Percentiles rank a stretch among this genome's conserved stretches.
Conservation (phyloP, 1,139 yeast genomes). For the Yamadazyma friedrichii region DNA sequence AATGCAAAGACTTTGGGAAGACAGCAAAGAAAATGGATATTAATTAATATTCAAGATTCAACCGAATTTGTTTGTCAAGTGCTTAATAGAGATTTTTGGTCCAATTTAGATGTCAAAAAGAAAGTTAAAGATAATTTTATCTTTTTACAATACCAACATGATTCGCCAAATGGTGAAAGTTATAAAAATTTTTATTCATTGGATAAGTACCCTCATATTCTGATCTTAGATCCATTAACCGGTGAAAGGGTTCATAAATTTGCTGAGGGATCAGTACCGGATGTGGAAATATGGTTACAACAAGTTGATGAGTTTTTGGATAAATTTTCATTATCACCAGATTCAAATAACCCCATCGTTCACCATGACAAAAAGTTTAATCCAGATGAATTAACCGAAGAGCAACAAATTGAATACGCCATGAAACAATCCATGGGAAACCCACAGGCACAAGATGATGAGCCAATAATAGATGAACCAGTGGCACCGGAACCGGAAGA, state of each 20-base stretch:
- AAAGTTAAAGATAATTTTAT: slow-evolving; percentile 67
- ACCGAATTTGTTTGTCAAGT: slow-evolving; percentile 87
- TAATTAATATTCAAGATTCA: slow-evolving; percentile 83
- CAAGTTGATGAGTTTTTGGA: slow-evolving; percentile 60
- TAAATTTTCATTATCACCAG: slow-evolving; percentile 65
- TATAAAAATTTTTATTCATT: slow-evolving; percentile 71
- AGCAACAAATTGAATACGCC: slow-evolving; percentile 81
- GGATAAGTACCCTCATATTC: slow-evolving; percentile 77
- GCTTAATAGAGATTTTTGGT: slow-evolving; percentile 92
- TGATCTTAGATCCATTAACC: slow-evolving; percentile 91
- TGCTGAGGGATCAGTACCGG: slow-evolving; percentile 61
- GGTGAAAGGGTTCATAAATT: slow-evolving; percentile 84
- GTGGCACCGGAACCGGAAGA: slow-evolving; percentile 2
- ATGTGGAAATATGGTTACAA: slow-evolving; percentile 54
- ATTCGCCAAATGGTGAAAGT: slow-evolving; percentile 69
- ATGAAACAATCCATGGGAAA: slow-evolving; percentile 57
- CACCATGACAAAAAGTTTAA: slow-evolving; percentile 53
- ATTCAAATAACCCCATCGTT: slow-evolving; percentile 67
- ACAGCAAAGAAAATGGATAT: slow-evolving; percentile 69
- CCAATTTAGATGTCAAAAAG: slow-evolving; percentile 63
- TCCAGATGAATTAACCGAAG: slow-evolving; percentile 69
- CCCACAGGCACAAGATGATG: slow-evolving; percentile 13
- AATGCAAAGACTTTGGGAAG: slow-evolving; percentile 70
- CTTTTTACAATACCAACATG: slow-evolving; percentile 78
- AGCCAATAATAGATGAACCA: slow-evolving; percentile 22